Evolutionary conservation across 805 yeast species (phyloP), one percentile per base, ranked within the genome.

Genomic region (Saccharomycopsis oosterbeekiorum): DNA sequence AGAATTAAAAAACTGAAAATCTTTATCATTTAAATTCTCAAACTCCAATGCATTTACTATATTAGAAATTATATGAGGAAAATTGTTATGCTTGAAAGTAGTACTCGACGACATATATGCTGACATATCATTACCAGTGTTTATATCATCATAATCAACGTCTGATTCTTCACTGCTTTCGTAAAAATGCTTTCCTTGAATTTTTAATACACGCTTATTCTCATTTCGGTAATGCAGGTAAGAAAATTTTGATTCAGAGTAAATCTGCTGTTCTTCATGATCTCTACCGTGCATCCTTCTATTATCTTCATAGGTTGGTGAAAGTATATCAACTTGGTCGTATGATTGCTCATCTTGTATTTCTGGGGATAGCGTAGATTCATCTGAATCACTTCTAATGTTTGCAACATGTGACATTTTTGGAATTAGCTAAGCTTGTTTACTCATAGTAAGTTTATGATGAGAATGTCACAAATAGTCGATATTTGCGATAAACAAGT

Each of bases 291-390:
- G 39, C 2, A 17, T 2, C 2, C 12, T 29, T 5, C 15, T n/a
- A 12, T 17, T 19, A 21, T 39, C 1, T 4, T 40, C 53, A 21
- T 42, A 26, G 14, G 19, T 14, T 21, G 85, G 68, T 97, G 98
- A 56, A 17, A 6, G 24, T 12, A 47, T 47, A 47, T 47, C 53
- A 47, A 47, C 21, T 47, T 24, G 24, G 9, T 47, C 53, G 26
- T 47, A 47, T 24, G 53, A 26, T 47, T 21, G 24, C 14, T 47
- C 53, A 10, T 47, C 34, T 34, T 47, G 34, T 24, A 26, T 14
- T 26, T 47, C 34, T 11, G 53, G 21, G 53, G 53, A 47, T 21
- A 21, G n/a, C 53, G 21, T 34, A 5, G 53, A 47, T 11, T 47
- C 53, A 47, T 47, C 53, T 15, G 53, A 47, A 14, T 47, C 53